Conservation (phyloP, 495 filamentous ascomycete species). For the Cladorrhinum samala region DNA sequence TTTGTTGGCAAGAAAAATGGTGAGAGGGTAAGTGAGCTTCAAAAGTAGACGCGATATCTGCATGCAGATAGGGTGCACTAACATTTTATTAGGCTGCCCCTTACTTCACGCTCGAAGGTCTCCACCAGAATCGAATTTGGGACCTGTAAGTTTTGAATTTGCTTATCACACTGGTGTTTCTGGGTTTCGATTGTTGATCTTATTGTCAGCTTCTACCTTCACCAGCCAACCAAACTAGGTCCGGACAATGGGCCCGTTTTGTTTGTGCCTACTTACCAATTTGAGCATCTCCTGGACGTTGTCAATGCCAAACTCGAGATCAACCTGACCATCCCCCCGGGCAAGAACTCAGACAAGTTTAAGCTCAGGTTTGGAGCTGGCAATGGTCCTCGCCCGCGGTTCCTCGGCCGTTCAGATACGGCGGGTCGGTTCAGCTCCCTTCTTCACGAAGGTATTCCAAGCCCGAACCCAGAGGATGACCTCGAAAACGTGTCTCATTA, state of each 20-base stretch:
- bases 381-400: conserved; percentile 55
- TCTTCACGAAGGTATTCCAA: conserved; percentile 26
- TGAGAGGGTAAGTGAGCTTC: conserved; percentile 30
- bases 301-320: conserved; percentile 50
- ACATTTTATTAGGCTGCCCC: conserved; percentile 39
- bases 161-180: no score
- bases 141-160: conserved; percentile 57
- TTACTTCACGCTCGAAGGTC: conserved; percentile 54
- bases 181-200: not conserved
- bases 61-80: not conserved
- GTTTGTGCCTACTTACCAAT: conserved; percentile 58
- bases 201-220: conserved; percentile 58
- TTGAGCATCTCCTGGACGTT: conserved; percentile 49
- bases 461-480: conserved; percentile 14
- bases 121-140: conserved; percentile 51
- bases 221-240: conserved; percentile 42
- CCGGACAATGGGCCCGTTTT: no score
- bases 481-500: conserved; percentile 8
- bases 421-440: conserved; percentile 24
- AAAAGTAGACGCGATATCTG: not conserved
- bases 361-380: conserved; percentile 50
- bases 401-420: conserved; percentile 50
- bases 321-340: conserved; percentile 45
- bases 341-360: conserved; percentile 43
- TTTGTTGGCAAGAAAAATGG: conserved; percentile 45